Base-by-base conservation (phyloP, 1,284 basidiomycete species). In the Rugosomyces carneus region DNA sequence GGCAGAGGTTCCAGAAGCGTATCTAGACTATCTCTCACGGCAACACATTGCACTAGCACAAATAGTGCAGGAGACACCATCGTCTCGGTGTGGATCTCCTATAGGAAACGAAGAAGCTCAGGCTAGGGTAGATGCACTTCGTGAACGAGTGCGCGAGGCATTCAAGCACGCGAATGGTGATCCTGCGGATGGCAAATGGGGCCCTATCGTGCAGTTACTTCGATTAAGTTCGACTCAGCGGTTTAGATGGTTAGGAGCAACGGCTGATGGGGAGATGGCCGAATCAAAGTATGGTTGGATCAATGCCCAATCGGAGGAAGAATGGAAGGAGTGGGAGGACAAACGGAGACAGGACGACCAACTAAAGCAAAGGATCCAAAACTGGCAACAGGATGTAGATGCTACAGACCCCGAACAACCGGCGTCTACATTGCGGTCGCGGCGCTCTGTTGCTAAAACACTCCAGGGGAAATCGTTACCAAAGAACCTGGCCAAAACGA, bases 141-240 rank as follows among this genome's bases (percentile, higher is more conserved):
- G 53, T 11, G 52, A 48, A 45, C 54, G 50, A 21, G 59, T 64
- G 10, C 43, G 57, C 29, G 53, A 60, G 34, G 64, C 61, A 11
- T 60, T 59, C 42, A 40, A 56, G 11, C 47, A 57, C 34, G 61
- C 61, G 5, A 54, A 55, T 15, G 58, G 62, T 5, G 58, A 64
- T 18, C 56, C 62, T 16, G 57, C 63, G 6, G 58, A 65, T 43
- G 63, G 64, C 11, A 59, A 60, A 29, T 67, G 65, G 65, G 42
- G 47, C 15, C 40, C 49, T 9, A 29, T 66, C 5, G 51, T 48
- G 3, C 53, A 57, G 18, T 40, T 65, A 19, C 51, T 65, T 26
- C 54, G 48, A n/a, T 42, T 63, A 43, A 47, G 42, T n/a, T 54
- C 48, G 7, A 59, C 63, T 7, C 48, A 49, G 41, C 57, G 57